Evolutionary conservation across 2,329 filamentous ascomycete species (phyloP).

Genomic region (Alternaria brassicae): DNA sequence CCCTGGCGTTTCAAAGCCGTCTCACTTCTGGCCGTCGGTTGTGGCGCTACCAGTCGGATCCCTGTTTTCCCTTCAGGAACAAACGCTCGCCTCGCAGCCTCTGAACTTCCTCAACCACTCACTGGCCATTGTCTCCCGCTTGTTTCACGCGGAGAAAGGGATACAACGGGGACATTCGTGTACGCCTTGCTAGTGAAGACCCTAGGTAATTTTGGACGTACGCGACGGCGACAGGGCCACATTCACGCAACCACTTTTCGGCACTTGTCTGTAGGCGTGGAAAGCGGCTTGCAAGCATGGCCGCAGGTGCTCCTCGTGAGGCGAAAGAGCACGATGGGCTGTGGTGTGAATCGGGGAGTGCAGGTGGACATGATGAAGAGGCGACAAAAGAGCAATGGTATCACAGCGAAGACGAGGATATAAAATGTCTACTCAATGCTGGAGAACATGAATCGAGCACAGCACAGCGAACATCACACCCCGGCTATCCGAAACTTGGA

Average conservation of each 20-base stretch:
- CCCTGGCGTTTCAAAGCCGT: conserved; percentile 27
- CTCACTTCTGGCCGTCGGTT: conserved; percentile 33
- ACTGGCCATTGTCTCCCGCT: conserved; percentile 38
- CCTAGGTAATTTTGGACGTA: conserved; percentile 33
- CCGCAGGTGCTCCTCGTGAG: conserved; percentile 33
- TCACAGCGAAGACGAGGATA: conserved; percentile 31
- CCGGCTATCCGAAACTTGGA: conserved; percentile 45
- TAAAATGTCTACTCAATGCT: conserved; percentile 41
- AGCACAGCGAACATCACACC: conserved; percentile 39
- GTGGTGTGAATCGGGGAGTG: conserved; percentile 24
- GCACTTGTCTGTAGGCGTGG: conserved; percentile 26
- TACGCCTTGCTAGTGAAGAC: conserved; percentile 32
- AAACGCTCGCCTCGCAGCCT: conserved; percentile 37
- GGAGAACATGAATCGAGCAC: conserved; percentile 28
- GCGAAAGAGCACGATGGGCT: conserved; percentile 37
- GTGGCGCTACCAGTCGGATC: conserved; percentile 36
- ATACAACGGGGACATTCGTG: conserved; percentile 28
- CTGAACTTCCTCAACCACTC: conserved; percentile 31
- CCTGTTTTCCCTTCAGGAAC: conserved; percentile 29
- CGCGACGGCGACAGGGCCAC: conserved; percentile 36
- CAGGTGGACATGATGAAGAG: conserved; percentile 26
- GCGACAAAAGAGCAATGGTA: conserved; percentile 31
- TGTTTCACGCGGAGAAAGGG: conserved; percentile 44
- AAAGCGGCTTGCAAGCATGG: conserved; percentile 37
- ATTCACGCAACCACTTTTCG: conserved; percentile 34